Evolutionary conservation across 1,284 basidiomycete genomes (phyloP), one percentile per base, ranked within the genome.

Genomic region (Xerocomus nothofagi): DNA sequence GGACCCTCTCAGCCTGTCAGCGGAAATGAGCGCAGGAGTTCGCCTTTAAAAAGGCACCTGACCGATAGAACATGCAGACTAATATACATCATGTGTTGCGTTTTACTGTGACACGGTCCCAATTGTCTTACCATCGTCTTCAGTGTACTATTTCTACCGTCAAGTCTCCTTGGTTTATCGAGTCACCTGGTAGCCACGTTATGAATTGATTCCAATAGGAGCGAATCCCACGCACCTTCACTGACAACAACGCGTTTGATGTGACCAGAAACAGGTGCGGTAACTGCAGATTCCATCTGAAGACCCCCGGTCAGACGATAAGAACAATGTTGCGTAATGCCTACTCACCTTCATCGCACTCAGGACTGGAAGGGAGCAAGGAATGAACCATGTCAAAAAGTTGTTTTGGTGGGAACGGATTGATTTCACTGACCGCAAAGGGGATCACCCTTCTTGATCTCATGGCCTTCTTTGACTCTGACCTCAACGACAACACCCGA

Each of bases 401-500:
- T 15, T 14, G 23, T 23, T 42, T 34, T 15, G 17, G 36, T 29
- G 17, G 23, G 14, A 41, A 48, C 5, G 17, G 2, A 44, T 21
- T 26, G 30, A 37, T 47, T 37, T 14, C 39, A 76, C 85, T 71
- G 67, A 88, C 86, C 84, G 72, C 87, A 90, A 54, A 94, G 74
- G 56, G 93, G 91, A 73, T 99, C 97, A 54, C 97, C 97, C 71
- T 93, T 96, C 86, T 91, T 97, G 73, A 99, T 93, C 66, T 94
- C 87, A 56, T 94, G 89, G 42, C 93, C 94, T 72, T 98, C 95
- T 75, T 97, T 93, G 54, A 97, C 95, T 59, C 96, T 81, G 44
- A 99, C 93, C 71, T 99, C 97, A 23, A 99, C 90, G 44, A 99
- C 93, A 44, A 99, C 96, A 75, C 96, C 96, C 50, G 93, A 92